Evolutionary conservation across 306 rosid genomes (phyloP).

Genomic region (Castanea mollissima): DNA sequence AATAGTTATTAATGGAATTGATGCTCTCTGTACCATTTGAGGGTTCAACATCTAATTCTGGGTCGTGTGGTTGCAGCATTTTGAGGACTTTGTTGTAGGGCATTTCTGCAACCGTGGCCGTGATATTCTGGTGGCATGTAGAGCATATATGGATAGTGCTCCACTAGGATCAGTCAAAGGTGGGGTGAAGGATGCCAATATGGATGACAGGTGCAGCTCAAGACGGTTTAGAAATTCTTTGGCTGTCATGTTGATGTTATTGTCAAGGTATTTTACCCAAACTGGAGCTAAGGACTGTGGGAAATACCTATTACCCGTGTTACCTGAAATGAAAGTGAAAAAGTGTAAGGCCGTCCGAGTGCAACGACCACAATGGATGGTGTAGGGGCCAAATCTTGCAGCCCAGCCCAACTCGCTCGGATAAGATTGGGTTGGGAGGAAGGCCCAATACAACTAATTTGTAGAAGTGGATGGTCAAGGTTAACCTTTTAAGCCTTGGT

Average conservation of each 20-base stretch:
- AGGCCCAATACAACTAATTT: too few relatives aligned
- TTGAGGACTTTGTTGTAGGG: slow-evolving; percentile 65
- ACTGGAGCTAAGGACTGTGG: slow-evolving; percentile 63
- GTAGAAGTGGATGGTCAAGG: too few relatives aligned
- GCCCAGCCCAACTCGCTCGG: too few relatives aligned
- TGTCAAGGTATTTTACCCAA: slow-evolving; percentile 34
- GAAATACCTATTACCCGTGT: slow-evolving; percentile 23
- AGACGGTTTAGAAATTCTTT: slow-evolving; percentile 41
- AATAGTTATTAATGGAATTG: too few relatives aligned
- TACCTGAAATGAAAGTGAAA: slow-evolving; percentile 25
- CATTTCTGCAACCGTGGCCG: slow-evolving; percentile 63
- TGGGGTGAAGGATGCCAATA: slow-evolving; percentile 76
- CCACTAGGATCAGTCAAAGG: slow-evolving; percentile 82
- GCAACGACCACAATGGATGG: too few relatives aligned
- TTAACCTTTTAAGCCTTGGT: too few relatives aligned
- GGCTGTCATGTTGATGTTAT: slow-evolving; percentile 34
- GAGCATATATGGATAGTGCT: slow-evolving; percentile 78
- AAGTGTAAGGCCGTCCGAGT: background rate
- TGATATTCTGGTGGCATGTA: slow-evolving; percentile 72
- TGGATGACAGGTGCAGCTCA: slow-evolving; percentile 73
- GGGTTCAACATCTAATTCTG: slow-evolving; percentile 15
- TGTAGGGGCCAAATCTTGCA: too few relatives aligned
- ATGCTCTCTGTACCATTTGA: background rate
- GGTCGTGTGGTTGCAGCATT: slow-evolving; percentile 53
- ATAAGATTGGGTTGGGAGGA: too few relatives aligned